Conservation (phyloP, 805 yeast species). For the Barnettozyma vustinii region DNA sequence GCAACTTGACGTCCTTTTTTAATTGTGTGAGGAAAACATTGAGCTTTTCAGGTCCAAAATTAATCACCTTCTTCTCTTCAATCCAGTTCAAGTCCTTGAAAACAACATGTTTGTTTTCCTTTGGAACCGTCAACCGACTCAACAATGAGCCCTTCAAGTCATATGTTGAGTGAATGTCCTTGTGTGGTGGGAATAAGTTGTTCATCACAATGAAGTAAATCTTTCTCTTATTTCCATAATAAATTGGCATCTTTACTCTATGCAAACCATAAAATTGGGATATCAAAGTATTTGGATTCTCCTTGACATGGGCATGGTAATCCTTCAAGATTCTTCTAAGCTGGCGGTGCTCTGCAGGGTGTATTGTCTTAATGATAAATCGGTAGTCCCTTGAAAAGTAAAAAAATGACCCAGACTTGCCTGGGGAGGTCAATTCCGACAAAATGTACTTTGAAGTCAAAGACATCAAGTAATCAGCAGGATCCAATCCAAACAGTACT, state of each 20-base stretch:
- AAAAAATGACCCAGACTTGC: slow-evolving; percentile 94
- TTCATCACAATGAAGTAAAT: slow-evolving; percentile 96
- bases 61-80: slow-evolving; percentile 54
- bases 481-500: slow-evolving; percentile 77
- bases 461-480: slow-evolving; percentile 91
- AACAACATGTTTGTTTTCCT: slow-evolving; percentile 38
- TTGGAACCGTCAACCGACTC: slow-evolving; percentile 58
- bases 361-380: slow-evolving; percentile 93
- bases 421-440: slow-evolving; percentile 91
- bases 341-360: slow-evolving; percentile 86
- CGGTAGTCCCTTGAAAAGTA: slow-evolving; percentile 91
- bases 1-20: slow-evolving; percentile 64
- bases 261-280: slow-evolving; percentile 97
- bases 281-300: slow-evolving; percentile 80
- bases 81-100: slow-evolving; percentile 89
- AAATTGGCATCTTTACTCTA: slow-evolving; percentile 80
- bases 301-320: slow-evolving; percentile 74
- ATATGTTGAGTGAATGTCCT: slow-evolving; percentile 77
- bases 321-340: slow-evolving; percentile 66
- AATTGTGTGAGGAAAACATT: slow-evolving; percentile 62
- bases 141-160: slow-evolving; percentile 92
- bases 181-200: slow-evolving; percentile 90
- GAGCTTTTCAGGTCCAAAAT: slow-evolving; percentile 69
- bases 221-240: slow-evolving; percentile 45
- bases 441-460: slow-evolving; percentile 89